Evolutionary conservation across 331 rosid genomes (phyloP).

Genomic region (Quercus phellos): DNA sequence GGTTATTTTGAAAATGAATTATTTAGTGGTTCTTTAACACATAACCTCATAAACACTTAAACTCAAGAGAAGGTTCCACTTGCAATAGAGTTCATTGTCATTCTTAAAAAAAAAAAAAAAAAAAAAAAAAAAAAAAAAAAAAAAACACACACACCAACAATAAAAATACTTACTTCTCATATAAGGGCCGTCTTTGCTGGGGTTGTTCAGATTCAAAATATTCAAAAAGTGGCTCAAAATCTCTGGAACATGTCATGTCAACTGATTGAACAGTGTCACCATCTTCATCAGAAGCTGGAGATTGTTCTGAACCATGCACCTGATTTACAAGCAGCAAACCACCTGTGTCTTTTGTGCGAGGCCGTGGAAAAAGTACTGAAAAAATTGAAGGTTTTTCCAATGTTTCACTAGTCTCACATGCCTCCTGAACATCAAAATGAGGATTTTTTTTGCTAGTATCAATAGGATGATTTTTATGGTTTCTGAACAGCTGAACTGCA

Average conservation of each 20-base stretch:
- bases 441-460: conserved; percentile 8
- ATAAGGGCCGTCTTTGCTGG: conserved; percentile 65
- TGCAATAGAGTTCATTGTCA: no score
- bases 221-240: conserved; percentile 65
- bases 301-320: conserved; percentile 19
- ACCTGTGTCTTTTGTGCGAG: conserved; percentile 23
- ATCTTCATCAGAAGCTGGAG: conserved; percentile 24
- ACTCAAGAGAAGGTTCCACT: no score
- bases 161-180: conserved; percentile 51
- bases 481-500: conserved; percentile 67
- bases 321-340: conserved; percentile 15
- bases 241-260: conserved; percentile 27
- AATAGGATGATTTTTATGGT: conserved; percentile 4
- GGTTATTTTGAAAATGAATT: background rate
- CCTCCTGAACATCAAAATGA: conserved; percentile 26
- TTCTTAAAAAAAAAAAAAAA: background rate
- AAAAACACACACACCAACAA: background rate
- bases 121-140: background rate
- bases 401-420: conserved; percentile 18
- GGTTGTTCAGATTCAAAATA: conserved; percentile 82
- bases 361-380: conserved; percentile 43
- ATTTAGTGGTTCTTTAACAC: background rate
- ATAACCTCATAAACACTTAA: background rate
- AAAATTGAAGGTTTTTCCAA: conserved; percentile 37
- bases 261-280: conserved; percentile 25